phyloP scores from a whole-genome alignment of 352 stramenopile species.

The Globisporangium cystogenes region DNA sequence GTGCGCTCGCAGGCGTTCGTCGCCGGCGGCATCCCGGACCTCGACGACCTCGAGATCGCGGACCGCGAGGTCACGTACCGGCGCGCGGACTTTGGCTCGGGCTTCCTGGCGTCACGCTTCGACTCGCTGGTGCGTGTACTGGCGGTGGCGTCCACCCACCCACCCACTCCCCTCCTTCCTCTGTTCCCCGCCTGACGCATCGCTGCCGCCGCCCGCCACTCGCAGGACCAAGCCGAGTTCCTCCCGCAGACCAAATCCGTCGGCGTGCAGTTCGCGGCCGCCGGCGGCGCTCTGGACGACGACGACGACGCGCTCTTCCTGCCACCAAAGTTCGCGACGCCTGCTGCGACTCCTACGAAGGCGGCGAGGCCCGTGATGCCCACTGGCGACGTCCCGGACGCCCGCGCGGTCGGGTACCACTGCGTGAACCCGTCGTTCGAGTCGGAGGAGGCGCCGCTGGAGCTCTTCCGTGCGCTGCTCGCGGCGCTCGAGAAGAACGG shows the following conservation, averaged over 20 bases:
- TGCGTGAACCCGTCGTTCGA: conserved; percentile 76
- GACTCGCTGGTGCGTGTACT: conserved; percentile 37
- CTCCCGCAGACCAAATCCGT: conserved; percentile 20
- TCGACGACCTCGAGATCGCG: conserved; percentile 27
- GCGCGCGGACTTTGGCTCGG: conserved; percentile 38
- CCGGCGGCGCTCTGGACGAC: conserved; percentile 18
- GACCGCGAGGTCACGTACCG: conserved; percentile 64
- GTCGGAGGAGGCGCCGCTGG: conserved; percentile 33
- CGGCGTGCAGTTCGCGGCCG: conserved; percentile 14
- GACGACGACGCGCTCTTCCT: conserved; percentile 17
- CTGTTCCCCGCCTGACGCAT: not conserved
- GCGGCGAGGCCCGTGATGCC: conserved; percentile 13
- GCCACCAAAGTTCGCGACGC: not conserved
- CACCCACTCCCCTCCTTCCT: not conserved
- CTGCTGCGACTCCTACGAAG: not conserved
- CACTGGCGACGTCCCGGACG: conserved; percentile 47
- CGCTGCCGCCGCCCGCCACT: not conserved
- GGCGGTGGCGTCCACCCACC: not conserved
- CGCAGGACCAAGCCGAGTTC: conserved; percentile 24
- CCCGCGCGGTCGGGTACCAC: conserved; percentile 37
- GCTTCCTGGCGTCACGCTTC: conserved; percentile 55
- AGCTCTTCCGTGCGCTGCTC: conserved; percentile 52
- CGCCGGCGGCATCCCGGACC: conserved; percentile 6
- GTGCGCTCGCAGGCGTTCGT: conserved; percentile 22
- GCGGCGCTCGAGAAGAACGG: conserved; percentile 33